Base-by-base conservation (phyloP, 2,329 filamentous ascomycete genomes). In the Eurotiales sp. region DNA sequence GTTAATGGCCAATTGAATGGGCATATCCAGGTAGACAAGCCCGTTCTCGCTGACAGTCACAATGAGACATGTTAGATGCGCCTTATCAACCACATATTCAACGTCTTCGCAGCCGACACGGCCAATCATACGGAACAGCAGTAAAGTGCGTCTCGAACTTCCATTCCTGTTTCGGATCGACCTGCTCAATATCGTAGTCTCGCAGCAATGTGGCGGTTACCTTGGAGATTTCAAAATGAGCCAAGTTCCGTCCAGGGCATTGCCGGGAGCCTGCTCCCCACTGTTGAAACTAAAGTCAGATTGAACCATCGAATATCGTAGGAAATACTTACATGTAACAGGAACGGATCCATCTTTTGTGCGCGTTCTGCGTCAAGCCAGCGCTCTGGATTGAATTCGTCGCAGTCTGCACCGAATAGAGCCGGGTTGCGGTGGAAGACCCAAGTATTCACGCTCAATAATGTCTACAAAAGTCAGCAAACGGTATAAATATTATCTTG, bases 261-360 rank as follows among this genome's bases (percentile, higher is more conserved):
- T 60, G 58, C 21, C 63, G 65, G 36, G 70, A 71, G 7, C 71
- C 68, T 4, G 64, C 64, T 19, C 68, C 68, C 55, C 68, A 73
- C 52, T 62, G n/a, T 14, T 4, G n/a, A n/a, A n/a, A n/a, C n/a
- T n/a, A n/a, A n/a, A n/a, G n/a, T n/a, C 25, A 27, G 10, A 14
- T 39, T 39, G 12, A 12, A 39, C 34, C 12, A 39, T 19, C 14
- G 7, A 7, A 12, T 15, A 15, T 39, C 14, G 17, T 5, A 39
- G 34, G n/a, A 4, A n/a, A n/a, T 49, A 49, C 57, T 43, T 53
- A 58, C 56, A 11, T 57, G 52, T 10, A 60, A 56, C 22, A 56
- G 42, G 30, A 53, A 58, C 3, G 45, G 44, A 8, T 53, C 36
- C 10, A 54, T 50, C 4, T 36, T 46, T 3, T 15, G 25, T 1